These are phyloP conservation scores for Sclerotinia subarctica DNA, from an alignment of 2,329 filamentous ascomycete species.

Conservation along the genomic window DNA sequence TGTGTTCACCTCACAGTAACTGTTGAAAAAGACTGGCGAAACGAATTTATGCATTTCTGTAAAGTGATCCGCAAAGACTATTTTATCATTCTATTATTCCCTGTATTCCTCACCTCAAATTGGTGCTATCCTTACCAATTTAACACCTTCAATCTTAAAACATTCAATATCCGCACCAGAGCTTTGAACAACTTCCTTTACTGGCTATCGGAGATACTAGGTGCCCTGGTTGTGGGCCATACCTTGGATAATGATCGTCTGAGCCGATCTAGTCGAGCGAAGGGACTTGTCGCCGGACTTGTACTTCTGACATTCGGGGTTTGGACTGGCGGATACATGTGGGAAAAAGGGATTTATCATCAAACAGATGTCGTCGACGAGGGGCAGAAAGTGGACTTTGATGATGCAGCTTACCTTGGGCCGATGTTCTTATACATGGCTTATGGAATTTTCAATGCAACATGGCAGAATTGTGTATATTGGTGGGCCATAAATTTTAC, in stretches of 20 bases:
- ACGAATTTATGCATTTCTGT: slow-evolving; percentile 69
- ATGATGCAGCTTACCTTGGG: slow-evolving; percentile 61
- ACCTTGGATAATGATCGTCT: slow-evolving; percentile 59
- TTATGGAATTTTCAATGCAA: slow-evolving; percentile 82
- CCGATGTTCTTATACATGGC: slow-evolving; percentile 89
- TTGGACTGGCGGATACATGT: slow-evolving; percentile 79
- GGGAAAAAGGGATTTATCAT: slow-evolving; percentile 58
- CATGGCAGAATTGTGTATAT: slow-evolving; percentile 85
- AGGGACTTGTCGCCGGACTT: slow-evolving; percentile 39
- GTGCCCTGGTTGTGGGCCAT: slow-evolving; percentile 68
- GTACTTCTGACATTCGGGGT: slow-evolving; percentile 69
- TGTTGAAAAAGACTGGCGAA: slow-evolving; percentile 81
- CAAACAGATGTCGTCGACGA: slow-evolving; percentile 39
- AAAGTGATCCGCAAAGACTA: slow-evolving; percentile 66
- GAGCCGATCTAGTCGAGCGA: slow-evolving; percentile 64
- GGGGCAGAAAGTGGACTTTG: slow-evolving; percentile 55
- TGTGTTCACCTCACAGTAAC: slow-evolving; percentile 66
- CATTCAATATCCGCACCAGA: slow-evolving; percentile 70
- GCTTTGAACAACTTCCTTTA: slow-evolving; percentile 72
- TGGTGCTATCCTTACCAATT: slow-evolving; percentile 78
- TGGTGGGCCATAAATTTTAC: slow-evolving; percentile 52
- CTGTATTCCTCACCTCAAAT: slow-evolving; percentile 75
- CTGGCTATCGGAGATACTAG: slow-evolving; percentile 72
- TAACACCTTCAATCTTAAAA: slow-evolving; percentile 65
- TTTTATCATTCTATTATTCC: slow-evolving; percentile 71